Evolutionary conservation across 2,329 filamentous ascomycete genomes (phyloP), one percentile per base, ranked within the genome.

Genomic region (Emmonsia crescens): DNA sequence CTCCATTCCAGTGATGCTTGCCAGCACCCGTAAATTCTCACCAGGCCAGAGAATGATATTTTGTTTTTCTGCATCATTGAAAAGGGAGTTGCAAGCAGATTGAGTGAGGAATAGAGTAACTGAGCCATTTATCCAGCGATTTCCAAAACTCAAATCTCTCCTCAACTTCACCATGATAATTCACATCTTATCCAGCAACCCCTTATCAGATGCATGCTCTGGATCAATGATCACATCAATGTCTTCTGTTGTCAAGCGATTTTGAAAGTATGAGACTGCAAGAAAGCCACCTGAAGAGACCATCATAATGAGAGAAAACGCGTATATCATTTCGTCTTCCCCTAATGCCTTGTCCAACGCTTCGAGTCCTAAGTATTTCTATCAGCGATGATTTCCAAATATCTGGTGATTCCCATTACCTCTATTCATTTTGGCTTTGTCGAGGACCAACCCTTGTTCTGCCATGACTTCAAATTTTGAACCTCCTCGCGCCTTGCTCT

Each of bases 1-100:
- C 59, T 54, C 64, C 62, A 64, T 48, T 65, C 64, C 38, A 64
- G 38, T 27, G 62, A 60, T 21, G 62, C 60, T 5, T 5, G 57
- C 64, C 29, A 62, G 49, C 5, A 64, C 54, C 21, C 27, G 44
- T 29, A 63, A 33, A 38, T 61, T 38, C 12, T 29, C 19, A 21
- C 64, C 60, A 19, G 46, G 31, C 54, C 51, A 65, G 12, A 62
- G 62, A 24, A 64, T 24, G n/a, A 64, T 62, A 27, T 63, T 60
- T 46, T 65, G 60, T 24, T 61, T 60, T 44, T 57, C 29, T 40
- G 60, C 62, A 19, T 58, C 48, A 5, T 48, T n/a, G 27, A 62
- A 61, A 14, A 65, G 44, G 16, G 33, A 42, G 5, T 38, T 33
- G 21, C 55, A 33, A 14, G 54, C 48, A 10, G 16, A n/a, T 55